A percentile compares a stretch with the other conserved stretches of the same genome.
phyloP scores from a whole-genome alignment of 148 eudicot species.

The Arbutus unedo region DNA sequence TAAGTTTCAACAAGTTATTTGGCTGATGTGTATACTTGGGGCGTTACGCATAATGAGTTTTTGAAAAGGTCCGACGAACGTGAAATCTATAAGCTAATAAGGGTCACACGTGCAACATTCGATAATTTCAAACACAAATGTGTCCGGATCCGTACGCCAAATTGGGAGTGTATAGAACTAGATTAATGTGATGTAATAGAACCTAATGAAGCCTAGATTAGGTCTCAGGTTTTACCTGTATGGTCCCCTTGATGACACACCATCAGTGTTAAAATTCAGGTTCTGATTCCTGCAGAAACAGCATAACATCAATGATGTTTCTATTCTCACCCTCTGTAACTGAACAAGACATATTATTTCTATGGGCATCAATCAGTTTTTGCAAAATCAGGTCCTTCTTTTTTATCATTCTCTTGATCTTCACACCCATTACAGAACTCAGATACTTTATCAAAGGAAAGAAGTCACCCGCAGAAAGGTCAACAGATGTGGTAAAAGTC shows the following conservation, averaged over 20 bases:
- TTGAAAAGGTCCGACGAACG: too few species aligned
- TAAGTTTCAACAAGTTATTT: too few species aligned
- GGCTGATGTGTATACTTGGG: too few species aligned
- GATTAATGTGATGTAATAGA: background rate
- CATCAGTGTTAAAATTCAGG: background rate
- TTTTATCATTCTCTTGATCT: background rate
- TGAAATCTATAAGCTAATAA: too few species aligned
- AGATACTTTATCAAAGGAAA: background rate
- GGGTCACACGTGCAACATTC: too few species aligned
- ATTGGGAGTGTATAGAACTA: background rate
- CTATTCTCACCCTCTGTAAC: background rate
- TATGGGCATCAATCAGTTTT: background rate
- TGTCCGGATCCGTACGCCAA: background rate
- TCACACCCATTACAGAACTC: background rate
- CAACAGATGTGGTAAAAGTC: background rate
- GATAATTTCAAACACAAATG: too few species aligned
- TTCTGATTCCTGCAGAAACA: background rate
- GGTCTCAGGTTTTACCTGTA: background rate
- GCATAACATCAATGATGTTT: background rate
- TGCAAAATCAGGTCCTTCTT: background rate
- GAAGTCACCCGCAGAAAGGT: background rate
- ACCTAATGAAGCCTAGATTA: background rate
- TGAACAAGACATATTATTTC: background rate
- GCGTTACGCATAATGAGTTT: too few species aligned
- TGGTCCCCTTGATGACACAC: background rate